Base-by-base conservation (phyloP, 75 land plant species). In the Azolla pinnata region DNA sequence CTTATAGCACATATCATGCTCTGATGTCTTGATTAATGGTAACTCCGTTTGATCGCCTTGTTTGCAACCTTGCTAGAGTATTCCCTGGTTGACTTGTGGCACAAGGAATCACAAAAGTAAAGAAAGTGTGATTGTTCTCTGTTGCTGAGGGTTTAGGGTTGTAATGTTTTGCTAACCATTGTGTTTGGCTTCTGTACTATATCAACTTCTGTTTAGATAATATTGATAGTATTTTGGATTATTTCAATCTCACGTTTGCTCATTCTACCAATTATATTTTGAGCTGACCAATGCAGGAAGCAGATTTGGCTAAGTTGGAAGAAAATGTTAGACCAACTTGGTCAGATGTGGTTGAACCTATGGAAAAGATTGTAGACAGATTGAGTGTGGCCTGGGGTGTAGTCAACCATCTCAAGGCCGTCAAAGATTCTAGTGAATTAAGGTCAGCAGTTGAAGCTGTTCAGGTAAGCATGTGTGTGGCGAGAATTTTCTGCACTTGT, bases 381-480 rank as follows among this genome's bases (percentile, higher is more conserved):
- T 31, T 88, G 29, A 9, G 38, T 34, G 81, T 88, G 1, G 88
- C 83, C 20, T 85, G 95, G 95, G 85, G 88, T 12, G 61, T 75
- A 12, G 81, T 88, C 14, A 79, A 70, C 58, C 95, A 88, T 74
- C 81, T 88, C 14, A 82, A 79, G 61, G 53, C 86, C 40, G 95
- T 88, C 12, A 88, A 85, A 59, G 95, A 88, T 60, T 72, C 83
- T 3, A 31, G 76, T 33, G 95, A 88, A 30, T 74, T 88, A 18
- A 85, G 95, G 8, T 29, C 83, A 23, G 89, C 86, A 29, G 72
- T 88, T 46, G 89, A 85, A 49, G 77, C 83, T 78, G 83, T 88
- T 32, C 86, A 88, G 89, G 95, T 88, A 34, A 34, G 59, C 14
- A 40, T 1, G 24, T 40, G 52, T 42, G 16, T 35, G n/a, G n/a